These are phyloP conservation scores for Yamadazyma laniorum DNA, from an alignment of 805 yeast species.

Conservation along the genomic window DNA sequence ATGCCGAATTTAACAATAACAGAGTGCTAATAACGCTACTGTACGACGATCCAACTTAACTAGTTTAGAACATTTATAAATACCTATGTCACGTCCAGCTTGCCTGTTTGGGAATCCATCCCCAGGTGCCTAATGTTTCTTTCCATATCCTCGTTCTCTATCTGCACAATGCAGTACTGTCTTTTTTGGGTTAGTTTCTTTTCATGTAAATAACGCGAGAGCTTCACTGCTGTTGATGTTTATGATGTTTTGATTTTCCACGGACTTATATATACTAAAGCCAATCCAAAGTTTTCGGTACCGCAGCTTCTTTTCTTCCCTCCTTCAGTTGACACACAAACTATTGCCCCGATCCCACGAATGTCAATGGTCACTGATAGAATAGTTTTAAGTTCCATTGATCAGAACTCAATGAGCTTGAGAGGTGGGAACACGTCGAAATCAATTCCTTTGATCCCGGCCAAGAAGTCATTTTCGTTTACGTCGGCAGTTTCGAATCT, in stretches of 20 bases:
- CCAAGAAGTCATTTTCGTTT: slow-evolving; percentile 1
- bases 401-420: slow-evolving; percentile 5
- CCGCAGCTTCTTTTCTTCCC: not conserved
- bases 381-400: slow-evolving; percentile 9
- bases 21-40: not conserved
- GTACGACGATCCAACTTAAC: not conserved
- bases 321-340: too few relatives aligned
- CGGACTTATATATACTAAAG: slow-evolving; percentile 4
- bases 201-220: slow-evolving; percentile 9
- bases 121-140: not conserved
- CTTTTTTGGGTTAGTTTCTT: too few relatives aligned
- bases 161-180: too few relatives aligned
- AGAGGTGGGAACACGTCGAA: slow-evolving; percentile 1
- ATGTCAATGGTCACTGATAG: slow-evolving; percentile 13
- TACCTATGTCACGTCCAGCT: not conserved
- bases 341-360: not conserved
- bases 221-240: slow-evolving; percentile 1
- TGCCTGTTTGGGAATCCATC: not conserved
- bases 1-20: not conserved
- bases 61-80: not conserved
- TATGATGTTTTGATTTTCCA: slow-evolving; percentile 8
- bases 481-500: not conserved
- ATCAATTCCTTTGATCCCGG: slow-evolving; percentile 2
- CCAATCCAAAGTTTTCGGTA: not conserved
- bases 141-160: not conserved